Evolutionary conservation across 352 stramenopile genomes (phyloP).

Genomic region (Phytopythium kandeliae): DNA sequence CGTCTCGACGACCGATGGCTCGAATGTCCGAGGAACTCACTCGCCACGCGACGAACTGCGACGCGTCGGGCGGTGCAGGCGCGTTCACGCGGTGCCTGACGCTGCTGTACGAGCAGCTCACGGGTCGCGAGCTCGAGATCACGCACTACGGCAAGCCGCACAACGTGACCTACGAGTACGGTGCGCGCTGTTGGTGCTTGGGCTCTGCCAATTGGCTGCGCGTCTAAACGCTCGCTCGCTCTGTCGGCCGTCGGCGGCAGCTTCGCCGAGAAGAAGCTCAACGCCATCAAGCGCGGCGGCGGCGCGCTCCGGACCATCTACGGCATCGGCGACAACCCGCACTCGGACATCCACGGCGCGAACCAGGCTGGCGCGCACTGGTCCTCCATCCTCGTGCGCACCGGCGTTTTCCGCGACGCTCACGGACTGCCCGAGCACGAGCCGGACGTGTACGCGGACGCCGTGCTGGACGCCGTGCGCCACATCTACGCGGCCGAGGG

Average conservation of each 20-base stretch:
- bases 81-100: slow-evolving; percentile 75
- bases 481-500: slow-evolving; percentile 65
- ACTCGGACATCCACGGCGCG: slow-evolving; percentile 82
- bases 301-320: slow-evolving; percentile 61
- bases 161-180: slow-evolving; percentile 79
- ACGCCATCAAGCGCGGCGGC: slow-evolving; percentile 37
- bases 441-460: slow-evolving; percentile 55
- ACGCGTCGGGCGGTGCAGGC: too few relatives aligned
- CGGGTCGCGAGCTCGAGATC: slow-evolving; percentile 55
- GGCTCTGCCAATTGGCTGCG: too few relatives aligned
- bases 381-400: slow-evolving; percentile 83
- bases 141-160: slow-evolving; percentile 84
- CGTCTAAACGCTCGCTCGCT: too few relatives aligned
- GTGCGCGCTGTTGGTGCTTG: too few relatives aligned
- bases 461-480: slow-evolving; percentile 70
- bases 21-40: too few relatives aligned
- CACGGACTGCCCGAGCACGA: slow-evolving; percentile 51
- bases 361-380: slow-evolving; percentile 81
- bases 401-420: slow-evolving; percentile 72
- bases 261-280: slow-evolving; percentile 63
- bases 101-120: slow-evolving; percentile 67
- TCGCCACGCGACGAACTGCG: too few relatives aligned
- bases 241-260: too few relatives aligned
- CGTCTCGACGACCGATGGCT: not conserved
- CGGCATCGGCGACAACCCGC: slow-evolving; percentile 87